These are phyloP conservation scores for Aspergillus bertholletiae DNA, from an alignment of 495 filamentous ascomycete species.

Conservation along the genomic window DNA sequence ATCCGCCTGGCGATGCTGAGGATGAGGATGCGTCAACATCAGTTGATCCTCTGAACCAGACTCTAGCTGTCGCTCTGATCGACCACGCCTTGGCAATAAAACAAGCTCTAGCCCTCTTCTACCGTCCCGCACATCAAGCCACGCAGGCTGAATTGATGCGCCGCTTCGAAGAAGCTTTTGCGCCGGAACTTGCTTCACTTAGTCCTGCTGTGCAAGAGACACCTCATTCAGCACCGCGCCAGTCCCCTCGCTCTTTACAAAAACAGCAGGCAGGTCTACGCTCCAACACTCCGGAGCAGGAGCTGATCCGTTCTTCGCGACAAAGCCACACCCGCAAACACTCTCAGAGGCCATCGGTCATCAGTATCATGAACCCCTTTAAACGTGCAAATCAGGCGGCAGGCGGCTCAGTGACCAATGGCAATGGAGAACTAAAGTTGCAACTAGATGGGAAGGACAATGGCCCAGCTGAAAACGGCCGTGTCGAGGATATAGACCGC, in stretches of 20 bases:
- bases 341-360: slow-evolving; percentile 38
- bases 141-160: slow-evolving; percentile 53
- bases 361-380: slow-evolving; percentile 48
- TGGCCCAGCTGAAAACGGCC: slow-evolving; percentile 13
- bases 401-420: slow-evolving; percentile 33
- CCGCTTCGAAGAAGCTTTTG: slow-evolving; percentile 45
- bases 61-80: slow-evolving; percentile 78
- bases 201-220: slow-evolving; percentile 23
- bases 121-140: slow-evolving; percentile 54
- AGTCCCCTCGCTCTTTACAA: slow-evolving; percentile 21
- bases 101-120: slow-evolving; percentile 70
- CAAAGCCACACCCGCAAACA: slow-evolving; percentile 33
- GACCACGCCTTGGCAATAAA: slow-evolving; percentile 88
- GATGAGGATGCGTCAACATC: slow-evolving; percentile 35
- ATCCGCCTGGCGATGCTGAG: slow-evolving; percentile 42
- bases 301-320: slow-evolving; percentile 31
- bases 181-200: slow-evolving; percentile 41
- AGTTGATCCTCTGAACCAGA: slow-evolving; percentile 70
- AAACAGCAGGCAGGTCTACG: slow-evolving; percentile 24
- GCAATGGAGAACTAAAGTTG: slow-evolving; percentile 24
- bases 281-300: slow-evolving; percentile 38
- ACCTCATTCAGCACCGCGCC: slow-evolving; percentile 23
- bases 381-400: slow-evolving; percentile 38
- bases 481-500: slow-evolving; percentile 19
- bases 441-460: slow-evolving; percentile 23